Conservation (phyloP, 495 filamentous ascomycete species). For the Cryomyces antarcticus region DNA sequence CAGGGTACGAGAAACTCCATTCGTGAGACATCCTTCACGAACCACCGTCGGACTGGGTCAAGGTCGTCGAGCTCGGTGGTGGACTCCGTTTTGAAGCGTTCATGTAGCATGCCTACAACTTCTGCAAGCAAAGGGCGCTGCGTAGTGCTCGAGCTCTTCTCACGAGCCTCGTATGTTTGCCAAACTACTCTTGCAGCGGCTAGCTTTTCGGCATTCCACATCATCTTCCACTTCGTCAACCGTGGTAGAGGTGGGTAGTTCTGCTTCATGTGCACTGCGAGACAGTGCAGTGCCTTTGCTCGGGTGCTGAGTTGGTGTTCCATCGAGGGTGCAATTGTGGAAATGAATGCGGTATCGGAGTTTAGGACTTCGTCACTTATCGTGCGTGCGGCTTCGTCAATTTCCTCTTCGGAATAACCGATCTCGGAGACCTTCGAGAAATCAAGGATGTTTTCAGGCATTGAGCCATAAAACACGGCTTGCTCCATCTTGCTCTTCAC, state of each 20-base stretch:
- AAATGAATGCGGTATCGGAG: constrained; percentile 52
- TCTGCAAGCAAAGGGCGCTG: constrained; percentile 34
- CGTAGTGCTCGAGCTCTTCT: constrained; percentile 24
- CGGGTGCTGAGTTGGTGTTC: constrained; percentile 60
- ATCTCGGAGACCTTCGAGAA: constrained; percentile 43
- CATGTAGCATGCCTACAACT: constrained; percentile 46
- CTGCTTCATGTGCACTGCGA: constrained; percentile 43
- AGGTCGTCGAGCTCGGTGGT: constrained; percentile 36
- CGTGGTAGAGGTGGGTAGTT: constrained; percentile 34
- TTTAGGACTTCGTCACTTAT: constrained; percentile 68
- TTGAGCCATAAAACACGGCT: constrained; percentile 74
- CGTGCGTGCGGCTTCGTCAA: constrained; percentile 55
- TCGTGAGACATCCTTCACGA: constrained; percentile 51
- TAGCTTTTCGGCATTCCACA: constrained; percentile 83
- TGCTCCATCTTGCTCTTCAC: constrained; percentile 82
- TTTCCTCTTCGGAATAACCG: constrained; percentile 42
- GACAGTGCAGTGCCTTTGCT: constrained; percentile 44
- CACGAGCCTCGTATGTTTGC: constrained; percentile 41
- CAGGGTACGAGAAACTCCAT: constrained; percentile 58
- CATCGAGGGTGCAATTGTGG: constrained; percentile 47
- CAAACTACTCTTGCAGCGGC: constrained; percentile 67
- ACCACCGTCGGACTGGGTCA: constrained; percentile 62
- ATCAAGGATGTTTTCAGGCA: constrained; percentile 60
- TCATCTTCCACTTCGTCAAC: constrained; percentile 50
- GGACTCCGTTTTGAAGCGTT: constrained; percentile 44